Percentiles rank a stretch among this genome's conserved stretches.
phyloP scores from a whole-genome alignment of 1,284 basidiomycete species.

The Irpex sp. region DNA sequence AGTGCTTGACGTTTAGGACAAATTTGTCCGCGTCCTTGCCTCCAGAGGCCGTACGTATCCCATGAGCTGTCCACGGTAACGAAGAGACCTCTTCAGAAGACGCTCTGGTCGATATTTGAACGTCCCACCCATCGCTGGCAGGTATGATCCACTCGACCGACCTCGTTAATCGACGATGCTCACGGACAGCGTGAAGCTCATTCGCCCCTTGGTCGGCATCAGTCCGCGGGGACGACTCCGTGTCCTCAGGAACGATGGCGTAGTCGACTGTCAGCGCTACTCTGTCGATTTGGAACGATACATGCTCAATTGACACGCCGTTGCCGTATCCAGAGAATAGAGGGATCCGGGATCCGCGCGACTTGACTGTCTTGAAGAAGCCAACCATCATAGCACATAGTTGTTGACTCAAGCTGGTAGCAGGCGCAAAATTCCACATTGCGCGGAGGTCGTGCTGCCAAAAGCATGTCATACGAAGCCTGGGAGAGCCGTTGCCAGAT shows the following conservation, averaged over 20 bases:
- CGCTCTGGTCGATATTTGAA: slow-evolving; percentile 67
- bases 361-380: slow-evolving; percentile 72
- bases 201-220: slow-evolving; percentile 40
- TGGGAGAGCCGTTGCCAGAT: slow-evolving; percentile 22
- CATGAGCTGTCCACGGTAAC: slow-evolving; percentile 72
- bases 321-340: slow-evolving; percentile 75
- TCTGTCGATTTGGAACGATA: slow-evolving; percentile 74
- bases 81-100: slow-evolving; percentile 67
- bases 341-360: slow-evolving; percentile 71
- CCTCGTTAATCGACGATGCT: slow-evolving; percentile 63
- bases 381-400: slow-evolving; percentile 79
- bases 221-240: slow-evolving; percentile 29
- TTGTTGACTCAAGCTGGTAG: slow-evolving; percentile 57
- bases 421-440: slow-evolving; percentile 74
- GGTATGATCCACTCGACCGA: slow-evolving; percentile 80
- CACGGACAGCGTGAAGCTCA: slow-evolving; percentile 56
- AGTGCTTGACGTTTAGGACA: slow-evolving; percentile 66
- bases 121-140: slow-evolving; percentile 84
- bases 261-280: slow-evolving; percentile 86
- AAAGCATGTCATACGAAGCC: slow-evolving; percentile 81
- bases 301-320: slow-evolving; percentile 74
- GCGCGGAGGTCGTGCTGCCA: slow-evolving; percentile 96
- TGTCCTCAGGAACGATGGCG: slow-evolving; percentile 73
- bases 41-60: slow-evolving; percentile 43
- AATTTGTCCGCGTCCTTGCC: slow-evolving; percentile 47